Base-by-base conservation (phyloP, 2,329 filamentous ascomycete genomes). In the Calycina herbarum region DNA sequence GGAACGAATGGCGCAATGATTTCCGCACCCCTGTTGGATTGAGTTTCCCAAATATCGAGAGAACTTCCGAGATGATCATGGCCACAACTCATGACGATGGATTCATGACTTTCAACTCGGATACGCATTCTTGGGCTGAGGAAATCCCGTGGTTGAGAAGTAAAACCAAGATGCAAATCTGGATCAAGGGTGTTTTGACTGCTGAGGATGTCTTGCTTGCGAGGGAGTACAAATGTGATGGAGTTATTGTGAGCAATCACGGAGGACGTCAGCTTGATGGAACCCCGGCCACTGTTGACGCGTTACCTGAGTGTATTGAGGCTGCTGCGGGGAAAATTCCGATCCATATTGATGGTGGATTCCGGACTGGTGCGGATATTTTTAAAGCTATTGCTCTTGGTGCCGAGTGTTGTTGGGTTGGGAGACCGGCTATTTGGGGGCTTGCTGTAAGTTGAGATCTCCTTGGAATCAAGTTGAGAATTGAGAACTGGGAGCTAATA, bases 341-440 rank as follows among this genome's bases (percentile, higher is more conserved):
- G 0, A 79, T 91, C 24, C 81, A 89, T 56, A 83, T 90, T 17
- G 89, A 91, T 70, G 83, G 80, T 10, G 85, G 85, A 0, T 81
- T 87, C 38, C 73, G 85, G 45, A 80, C 81, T n/a, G 85, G 84
- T 0, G 82, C 80, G 0, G 85, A 88, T 72, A 79, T 86, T 11
- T 82, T 87, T 76, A 87, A 87, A 72, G 85, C 84, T 1, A 73
- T 85, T 2, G 81, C 82, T 3, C 73, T 85, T 2, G 80, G 86
- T 1, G 87, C 85, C 0, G 82, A 85, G 69, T 83, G 80, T 3
- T 84, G 88, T 1, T 76, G 86, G 15, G 79, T 89, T 11, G 85
- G 84, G 2, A 76, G 86, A 64, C 85, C 86, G 3, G 84, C 81
- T 29, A 80, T 88, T 15, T 89, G 87, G 72, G 85, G 85, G 0